These are phyloP conservation scores for Stephanodiscus triporus DNA, from an alignment of 108 stramenopile genomes.

Conservation along the genomic window DNA sequence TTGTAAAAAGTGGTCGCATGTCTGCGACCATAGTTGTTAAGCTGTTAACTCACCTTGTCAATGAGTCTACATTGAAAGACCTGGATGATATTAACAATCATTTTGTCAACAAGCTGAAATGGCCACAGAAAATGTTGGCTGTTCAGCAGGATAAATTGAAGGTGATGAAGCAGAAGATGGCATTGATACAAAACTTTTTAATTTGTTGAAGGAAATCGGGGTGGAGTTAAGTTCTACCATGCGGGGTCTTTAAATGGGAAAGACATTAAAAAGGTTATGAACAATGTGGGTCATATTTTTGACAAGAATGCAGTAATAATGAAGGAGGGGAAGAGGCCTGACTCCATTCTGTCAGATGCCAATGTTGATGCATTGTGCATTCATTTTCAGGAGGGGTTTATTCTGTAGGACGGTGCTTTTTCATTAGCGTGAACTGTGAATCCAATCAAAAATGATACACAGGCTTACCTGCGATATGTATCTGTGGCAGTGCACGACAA, in stretches of 20 bases:
- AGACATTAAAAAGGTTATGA: slow-evolving; percentile 12
- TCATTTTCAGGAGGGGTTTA: background rate
- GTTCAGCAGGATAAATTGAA: background rate
- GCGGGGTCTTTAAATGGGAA: slow-evolving; percentile 5
- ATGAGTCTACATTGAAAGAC: no score
- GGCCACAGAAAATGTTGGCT: no score
- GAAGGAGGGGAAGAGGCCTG: background rate
- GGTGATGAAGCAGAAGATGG: background rate
- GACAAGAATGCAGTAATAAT: background rate
- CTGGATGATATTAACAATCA: no score
- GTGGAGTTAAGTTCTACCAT: slow-evolving; percentile 1
- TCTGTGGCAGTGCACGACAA: background rate
- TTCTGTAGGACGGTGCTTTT: slow-evolving; percentile 14
- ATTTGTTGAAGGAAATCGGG: background rate
- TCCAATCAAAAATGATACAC: background rate
- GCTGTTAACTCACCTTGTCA: background rate
- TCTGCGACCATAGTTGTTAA: no score
- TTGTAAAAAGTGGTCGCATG: no score
- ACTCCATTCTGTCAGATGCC: background rate
- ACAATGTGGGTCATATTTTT: slow-evolving; percentile 2
- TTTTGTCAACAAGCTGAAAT: no score
- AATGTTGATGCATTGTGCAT: background rate
- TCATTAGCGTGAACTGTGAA: background rate
- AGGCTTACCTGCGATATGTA: background rate
- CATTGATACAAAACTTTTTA: background rate